A percentile compares a stretch with the other conserved stretches of the same genome.
Conservation (phyloP, 2,329 filamentous ascomycete genomes). For the Aureobasidium sp. region DNA sequence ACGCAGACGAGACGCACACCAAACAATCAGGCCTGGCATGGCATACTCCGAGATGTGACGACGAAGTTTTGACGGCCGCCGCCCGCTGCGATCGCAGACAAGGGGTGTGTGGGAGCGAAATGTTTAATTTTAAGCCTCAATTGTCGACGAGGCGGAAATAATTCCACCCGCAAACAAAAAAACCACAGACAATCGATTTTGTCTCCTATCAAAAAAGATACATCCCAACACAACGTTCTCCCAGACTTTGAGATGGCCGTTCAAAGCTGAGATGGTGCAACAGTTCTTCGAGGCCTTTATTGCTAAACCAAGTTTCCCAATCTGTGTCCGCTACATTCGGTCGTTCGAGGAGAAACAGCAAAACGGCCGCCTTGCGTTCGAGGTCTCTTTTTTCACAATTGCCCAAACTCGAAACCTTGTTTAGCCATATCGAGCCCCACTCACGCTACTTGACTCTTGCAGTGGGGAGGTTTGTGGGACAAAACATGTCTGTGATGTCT, state of each 20-base stretch:
- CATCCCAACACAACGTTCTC: not conserved
- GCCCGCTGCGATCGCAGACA: not conserved
- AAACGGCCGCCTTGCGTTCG: not conserved
- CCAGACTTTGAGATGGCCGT: not conserved
- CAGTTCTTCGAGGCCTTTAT: not conserved
- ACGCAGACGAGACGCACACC: not conserved
- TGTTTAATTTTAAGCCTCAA: slow-evolving; percentile 6
- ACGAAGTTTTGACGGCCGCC: not conserved
- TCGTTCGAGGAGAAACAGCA: not conserved
- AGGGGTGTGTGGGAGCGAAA: not conserved
- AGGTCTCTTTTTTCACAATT: not conserved
- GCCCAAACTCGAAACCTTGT: not conserved
- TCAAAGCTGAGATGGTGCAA: not conserved
- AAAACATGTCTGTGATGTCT: not conserved
- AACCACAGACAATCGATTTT: too few species aligned
- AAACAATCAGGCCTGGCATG: not conserved
- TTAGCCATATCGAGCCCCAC: not conserved
- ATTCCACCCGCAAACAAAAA: not conserved
- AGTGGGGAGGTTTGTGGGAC: slow-evolving; percentile 1
- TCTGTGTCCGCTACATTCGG: not conserved
- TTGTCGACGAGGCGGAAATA: not conserved
- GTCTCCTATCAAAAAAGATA: not conserved
- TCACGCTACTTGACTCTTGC: slow-evolving; percentile 1
- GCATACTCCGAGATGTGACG: not conserved
- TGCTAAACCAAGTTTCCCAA: too few species aligned